Evolutionary conservation across 805 yeast species (phyloP), one percentile per base, ranked within the genome.

Genomic region (Metschnikowia colocasiae): DNA sequence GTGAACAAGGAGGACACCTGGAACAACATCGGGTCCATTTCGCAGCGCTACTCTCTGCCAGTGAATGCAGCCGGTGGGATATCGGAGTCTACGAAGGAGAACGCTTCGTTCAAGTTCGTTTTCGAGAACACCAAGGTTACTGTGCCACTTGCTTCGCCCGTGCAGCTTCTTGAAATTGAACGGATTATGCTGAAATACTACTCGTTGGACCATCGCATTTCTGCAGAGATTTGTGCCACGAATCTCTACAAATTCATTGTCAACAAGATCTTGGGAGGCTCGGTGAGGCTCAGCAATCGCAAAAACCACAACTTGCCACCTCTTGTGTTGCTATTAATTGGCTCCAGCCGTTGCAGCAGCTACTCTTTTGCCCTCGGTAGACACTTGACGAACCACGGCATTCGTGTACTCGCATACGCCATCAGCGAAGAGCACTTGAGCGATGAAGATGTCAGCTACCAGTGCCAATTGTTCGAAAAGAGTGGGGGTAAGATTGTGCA

Each of bases 231-330:
- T 44, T 81, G 87, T 31, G 88, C 88, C 4, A 68, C 83, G 27
- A 84, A 86, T 40, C 68, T 89, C 23, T 76, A 86, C 1, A 75
- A 71, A 31, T 67, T 85, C 43, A 75, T 85, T 1, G 70, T 83
- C 23, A 72, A 76, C 44, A 61, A 59, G 22, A 75, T 81, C 16
- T 69, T 90, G 18, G 90, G 95, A 10, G 95, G 95, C 1, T 63
- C 78, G 9, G 73, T 62, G 22, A 73, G 96, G 54, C 71, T 88
- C 47, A 75, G 81, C 32, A 70, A 75, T 25, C 68, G 73, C n/a
- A 65, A 60, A 45, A 86, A 86, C 61, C 88, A 83, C 59, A 89
- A 90, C 60, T 74, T 87, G 16, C 86, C 90, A 7, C 96, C 97
- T 1, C 67, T 88, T 46, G 83, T 87, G 2, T 69, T 89, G 12